These are phyloP conservation scores for Neonothopanus nambi DNA, from an alignment of 1,284 basidiomycete species.

Conservation along the genomic window DNA sequence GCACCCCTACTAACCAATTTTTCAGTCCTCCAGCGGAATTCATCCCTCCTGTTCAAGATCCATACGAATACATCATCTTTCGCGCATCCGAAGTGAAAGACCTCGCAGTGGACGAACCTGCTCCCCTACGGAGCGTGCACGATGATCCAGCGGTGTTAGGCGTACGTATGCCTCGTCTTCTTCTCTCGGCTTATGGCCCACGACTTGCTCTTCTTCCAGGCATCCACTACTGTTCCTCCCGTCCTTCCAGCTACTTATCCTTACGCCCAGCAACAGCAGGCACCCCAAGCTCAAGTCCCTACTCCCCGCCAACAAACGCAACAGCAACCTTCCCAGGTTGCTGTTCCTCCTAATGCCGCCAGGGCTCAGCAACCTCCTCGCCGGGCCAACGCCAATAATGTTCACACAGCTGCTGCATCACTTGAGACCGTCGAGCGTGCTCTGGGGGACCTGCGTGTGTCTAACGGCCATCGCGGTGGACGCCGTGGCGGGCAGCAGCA, in stretches of 20 bases:
- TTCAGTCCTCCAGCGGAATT: slow-evolving; percentile 67
- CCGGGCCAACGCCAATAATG: slow-evolving; percentile 15
- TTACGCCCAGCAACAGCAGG: slow-evolving; percentile 24
- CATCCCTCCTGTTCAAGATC: slow-evolving; percentile 75
- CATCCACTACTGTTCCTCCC: slow-evolving; percentile 18
- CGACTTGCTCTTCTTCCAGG: slow-evolving; percentile 36
- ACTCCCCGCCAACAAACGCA: slow-evolving; percentile 12
- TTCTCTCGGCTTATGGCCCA: slow-evolving; percentile 52
- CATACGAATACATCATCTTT: slow-evolving; percentile 82
- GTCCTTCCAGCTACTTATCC: slow-evolving; percentile 27
- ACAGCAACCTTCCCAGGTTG: not conserved
- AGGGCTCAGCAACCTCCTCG: slow-evolving; percentile 14
- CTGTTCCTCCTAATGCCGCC: slow-evolving; percentile 6
- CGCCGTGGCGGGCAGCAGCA: slow-evolving; percentile 33
- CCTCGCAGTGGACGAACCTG: slow-evolving; percentile 69
- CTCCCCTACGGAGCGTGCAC: slow-evolving; percentile 60
- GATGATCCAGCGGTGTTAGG: slow-evolving; percentile 79
- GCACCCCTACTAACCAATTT: slow-evolving; percentile 15
- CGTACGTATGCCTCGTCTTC: slow-evolving; percentile 43
- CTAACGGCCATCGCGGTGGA: slow-evolving; percentile 42
- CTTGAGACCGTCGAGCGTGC: slow-evolving; percentile 79
- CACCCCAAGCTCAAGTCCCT: slow-evolving; percentile 21
- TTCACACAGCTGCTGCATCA: slow-evolving; percentile 68
- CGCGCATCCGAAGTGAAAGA: slow-evolving; percentile 83
- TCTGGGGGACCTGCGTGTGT: slow-evolving; percentile 69